Conservation (phyloP, 768 basidiomycete genomes). For the Gelatoporia subvermispora region DNA sequence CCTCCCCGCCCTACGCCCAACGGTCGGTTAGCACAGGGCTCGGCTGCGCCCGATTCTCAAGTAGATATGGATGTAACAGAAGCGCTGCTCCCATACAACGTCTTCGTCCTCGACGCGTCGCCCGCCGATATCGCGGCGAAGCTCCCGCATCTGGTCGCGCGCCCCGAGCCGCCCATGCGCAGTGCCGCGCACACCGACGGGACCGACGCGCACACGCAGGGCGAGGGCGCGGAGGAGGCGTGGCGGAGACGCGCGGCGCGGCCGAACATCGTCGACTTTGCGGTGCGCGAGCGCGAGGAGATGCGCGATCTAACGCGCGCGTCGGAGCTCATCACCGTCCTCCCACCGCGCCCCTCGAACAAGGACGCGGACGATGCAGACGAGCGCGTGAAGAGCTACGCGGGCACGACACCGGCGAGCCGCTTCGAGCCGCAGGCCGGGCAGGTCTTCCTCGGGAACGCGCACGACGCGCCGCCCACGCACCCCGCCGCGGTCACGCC, state of each 20-base stretch:
- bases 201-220: constrained; percentile 26
- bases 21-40: no score
- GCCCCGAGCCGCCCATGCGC: constrained; percentile 18
- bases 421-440: constrained; percentile 55
- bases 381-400: constrained; percentile 25
- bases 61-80: constrained; percentile 10
- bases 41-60: not conserved
- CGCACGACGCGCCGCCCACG: constrained; percentile 61
- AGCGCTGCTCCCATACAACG: constrained; percentile 57
- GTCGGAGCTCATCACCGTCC: constrained; percentile 64
- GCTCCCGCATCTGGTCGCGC: constrained; percentile 51
- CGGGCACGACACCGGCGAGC: constrained; percentile 32
- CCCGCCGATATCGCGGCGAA: constrained; percentile 39
- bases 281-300: constrained; percentile 81
- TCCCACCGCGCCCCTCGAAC: constrained; percentile 3
- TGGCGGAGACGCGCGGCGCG: constrained; percentile 9
- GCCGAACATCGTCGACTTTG: constrained; percentile 73
- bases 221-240: constrained; percentile 8
- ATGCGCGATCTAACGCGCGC: constrained; percentile 85
- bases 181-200: constrained; percentile 26
- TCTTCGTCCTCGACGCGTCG: constrained; percentile 66
- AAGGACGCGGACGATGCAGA: constrained; percentile 20
- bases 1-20: not conserved
- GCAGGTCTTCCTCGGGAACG: constrained; percentile 79
- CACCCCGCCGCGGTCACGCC: constrained; percentile 24